These are phyloP conservation scores for Raphanus raphanistrum DNA, from an alignment of 345 rosid genomes.

Conservation along the genomic window DNA sequence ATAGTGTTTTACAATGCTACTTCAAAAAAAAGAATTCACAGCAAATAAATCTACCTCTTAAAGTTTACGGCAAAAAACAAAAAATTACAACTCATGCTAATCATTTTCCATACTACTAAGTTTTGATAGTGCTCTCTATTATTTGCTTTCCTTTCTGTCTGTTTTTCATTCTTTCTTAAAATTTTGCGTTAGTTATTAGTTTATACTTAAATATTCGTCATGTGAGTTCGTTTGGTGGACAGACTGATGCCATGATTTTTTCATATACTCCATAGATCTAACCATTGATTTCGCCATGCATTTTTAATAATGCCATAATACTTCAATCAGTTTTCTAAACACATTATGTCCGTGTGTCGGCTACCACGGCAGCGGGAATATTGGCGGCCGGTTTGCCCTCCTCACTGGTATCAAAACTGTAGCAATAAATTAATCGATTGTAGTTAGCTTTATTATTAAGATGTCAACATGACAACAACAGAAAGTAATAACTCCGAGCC, in stretches of 20 bases:
- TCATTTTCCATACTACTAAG: background rate
- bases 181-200: background rate
- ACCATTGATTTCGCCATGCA: slow-evolving; percentile 4
- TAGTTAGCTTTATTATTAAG: background rate
- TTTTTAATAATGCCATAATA: slow-evolving; percentile 5
- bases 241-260: slow-evolving; percentile 18
- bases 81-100: too few relatives aligned
- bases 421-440: background rate
- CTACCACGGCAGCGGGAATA: slow-evolving; percentile 41
- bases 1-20: too few relatives aligned
- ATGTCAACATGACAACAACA: background rate
- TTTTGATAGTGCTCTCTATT: slow-evolving; percentile 6
- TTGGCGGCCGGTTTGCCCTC: slow-evolving; percentile 44
- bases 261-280: background rate
- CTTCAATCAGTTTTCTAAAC: slow-evolving; percentile 28
- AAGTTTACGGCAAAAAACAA: too few relatives aligned
- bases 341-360: slow-evolving; percentile 43
- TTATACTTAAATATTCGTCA: background rate
- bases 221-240: slow-evolving; percentile 20
- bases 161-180: background rate
- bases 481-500: slow-evolving; percentile 6
- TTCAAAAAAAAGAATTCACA: too few relatives aligned
- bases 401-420: slow-evolving; percentile 7
- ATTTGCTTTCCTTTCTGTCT: background rate
- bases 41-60: too few relatives aligned